Evolutionary conservation across 495 filamentous ascomycete species (phyloP).

Genomic region (Penicillium robsamsonii): DNA sequence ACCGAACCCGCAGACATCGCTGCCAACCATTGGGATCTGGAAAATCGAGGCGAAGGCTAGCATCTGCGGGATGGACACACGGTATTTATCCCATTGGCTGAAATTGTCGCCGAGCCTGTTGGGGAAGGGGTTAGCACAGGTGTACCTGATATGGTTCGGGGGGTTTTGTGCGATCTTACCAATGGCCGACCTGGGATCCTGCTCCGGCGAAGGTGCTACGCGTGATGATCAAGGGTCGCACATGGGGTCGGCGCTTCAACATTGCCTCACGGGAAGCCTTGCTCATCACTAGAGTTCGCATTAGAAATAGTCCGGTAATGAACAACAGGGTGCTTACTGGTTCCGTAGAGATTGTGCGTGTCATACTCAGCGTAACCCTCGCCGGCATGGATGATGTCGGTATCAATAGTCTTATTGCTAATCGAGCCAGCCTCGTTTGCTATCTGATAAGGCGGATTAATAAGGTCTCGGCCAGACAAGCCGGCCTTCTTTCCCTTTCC

Average conservation of each 20-base stretch:
- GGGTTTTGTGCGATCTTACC: conserved; percentile 39
- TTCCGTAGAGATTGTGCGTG: conserved; percentile 82
- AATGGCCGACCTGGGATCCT: conserved; percentile 75
- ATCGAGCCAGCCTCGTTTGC: conserved; percentile 68
- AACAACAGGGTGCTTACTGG: conserved; percentile 43
- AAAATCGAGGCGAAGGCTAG: conserved; percentile 76
- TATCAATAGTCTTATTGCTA: conserved; percentile 71
- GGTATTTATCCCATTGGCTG: conserved; percentile 71
- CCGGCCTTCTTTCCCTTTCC: conserved; percentile 43
- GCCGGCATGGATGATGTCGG: conserved; percentile 67
- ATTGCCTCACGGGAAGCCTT: conserved; percentile 64
- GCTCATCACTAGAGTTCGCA: conserved; percentile 64
- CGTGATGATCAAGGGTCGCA: conserved; percentile 77
- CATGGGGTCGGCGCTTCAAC: conserved; percentile 61
- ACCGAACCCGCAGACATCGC: conserved; percentile 78
- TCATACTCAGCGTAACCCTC: conserved; percentile 72
- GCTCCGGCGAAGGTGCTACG: conserved; percentile 82
- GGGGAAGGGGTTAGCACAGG: background rate
- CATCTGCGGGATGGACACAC: conserved; percentile 63
- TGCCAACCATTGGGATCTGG: conserved; percentile 83
- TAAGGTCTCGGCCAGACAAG: conserved; percentile 61
- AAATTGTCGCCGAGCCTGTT: conserved; percentile 73
- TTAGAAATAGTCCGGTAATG: conserved; percentile 1
- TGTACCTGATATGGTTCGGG: background rate
- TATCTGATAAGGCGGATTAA: conserved; percentile 73